phyloP scores from a whole-genome alignment of 106 monocot species.

The Dendrobium nobile region DNA sequence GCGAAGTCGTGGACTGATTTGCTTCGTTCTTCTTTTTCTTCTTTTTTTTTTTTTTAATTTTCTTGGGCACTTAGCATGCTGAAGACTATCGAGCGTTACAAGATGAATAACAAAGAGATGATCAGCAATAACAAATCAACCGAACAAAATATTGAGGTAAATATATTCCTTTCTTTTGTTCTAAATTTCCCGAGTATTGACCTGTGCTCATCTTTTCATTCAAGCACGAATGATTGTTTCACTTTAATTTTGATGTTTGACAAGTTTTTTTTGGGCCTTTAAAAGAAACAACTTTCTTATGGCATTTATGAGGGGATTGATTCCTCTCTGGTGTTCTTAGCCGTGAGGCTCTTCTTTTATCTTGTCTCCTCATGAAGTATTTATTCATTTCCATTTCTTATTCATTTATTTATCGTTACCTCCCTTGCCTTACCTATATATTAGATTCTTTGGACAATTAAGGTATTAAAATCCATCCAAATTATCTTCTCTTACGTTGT shows the following conservation, averaged over 20 bases:
- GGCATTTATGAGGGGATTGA: too few species aligned
- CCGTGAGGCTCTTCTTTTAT: too few species aligned
- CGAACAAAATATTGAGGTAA: slow-evolving; percentile 36
- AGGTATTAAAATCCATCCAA: too few species aligned
- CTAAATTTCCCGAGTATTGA: background rate
- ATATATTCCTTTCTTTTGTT: background rate
- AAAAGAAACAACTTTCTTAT: too few species aligned
- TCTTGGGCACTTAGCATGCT: slow-evolving; percentile 25
- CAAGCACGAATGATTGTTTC: background rate
- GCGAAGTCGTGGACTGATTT: background rate
- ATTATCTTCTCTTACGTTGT: too few species aligned
- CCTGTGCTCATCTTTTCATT: background rate
- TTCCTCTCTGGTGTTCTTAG: too few species aligned
- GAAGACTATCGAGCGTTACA: slow-evolving; percentile 47
- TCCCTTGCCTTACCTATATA: too few species aligned
- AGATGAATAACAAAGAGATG: slow-evolving; percentile 13
- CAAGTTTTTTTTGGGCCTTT: background rate
- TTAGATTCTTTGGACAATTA: too few species aligned
- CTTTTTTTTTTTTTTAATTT: background rate
- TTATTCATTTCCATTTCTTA: too few species aligned
- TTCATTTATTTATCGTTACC: too few species aligned
- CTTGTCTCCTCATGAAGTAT: too few species aligned
- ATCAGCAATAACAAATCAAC: slow-evolving; percentile 7
- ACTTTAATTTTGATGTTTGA: background rate
- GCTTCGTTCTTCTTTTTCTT: background rate